Percentiles rank a stretch among this genome's conserved stretches.
These are phyloP conservation scores for Coccomyxa subellipsoidea DNA, from an alignment of 163 green algal genomes.

Conservation along the genomic window DNA sequence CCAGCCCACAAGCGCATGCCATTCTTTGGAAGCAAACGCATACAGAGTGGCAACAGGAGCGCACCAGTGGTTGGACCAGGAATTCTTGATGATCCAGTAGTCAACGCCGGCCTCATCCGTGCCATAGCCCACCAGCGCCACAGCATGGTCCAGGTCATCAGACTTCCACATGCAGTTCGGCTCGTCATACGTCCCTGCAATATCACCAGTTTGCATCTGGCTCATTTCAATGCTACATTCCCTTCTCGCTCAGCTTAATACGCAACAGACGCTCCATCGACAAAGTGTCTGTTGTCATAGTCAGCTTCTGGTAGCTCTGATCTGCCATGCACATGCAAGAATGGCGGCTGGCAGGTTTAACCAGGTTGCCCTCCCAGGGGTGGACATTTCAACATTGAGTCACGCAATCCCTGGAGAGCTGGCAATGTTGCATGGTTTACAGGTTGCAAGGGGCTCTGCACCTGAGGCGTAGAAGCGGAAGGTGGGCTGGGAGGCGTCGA, in stretches of 20 bases:
- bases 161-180: conserved; percentile 43
- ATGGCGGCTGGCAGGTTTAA: too few species aligned
- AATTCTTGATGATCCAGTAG: conserved; percentile 59
- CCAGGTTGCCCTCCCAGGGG: too few species aligned
- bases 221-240: neutral
- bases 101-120: conserved; percentile 39
- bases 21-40: too few species aligned
- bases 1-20: too few species aligned
- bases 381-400: too few species aligned
- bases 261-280: too few species aligned
- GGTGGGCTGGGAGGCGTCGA: conserved; percentile 52
- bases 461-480: conserved; percentile 46
- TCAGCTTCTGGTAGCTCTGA: too few species aligned
- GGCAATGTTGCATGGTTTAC: too few species aligned
- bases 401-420: too few species aligned
- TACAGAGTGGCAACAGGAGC: neutral
- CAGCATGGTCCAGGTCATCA: conserved; percentile 67
- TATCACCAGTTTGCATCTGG: neutral
- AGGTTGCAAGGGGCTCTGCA: neutral
- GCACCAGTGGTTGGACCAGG: conserved; percentile 6
- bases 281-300: too few species aligned
- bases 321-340: too few species aligned
- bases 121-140: conserved; percentile 78
- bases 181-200: conserved; percentile 45
- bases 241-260: neutral